Percentiles rank a stretch among this genome's conserved stretches.
Conservation (phyloP, 371 early-diverging fungal species). For the Lichtheimia corymbifera region DNA sequence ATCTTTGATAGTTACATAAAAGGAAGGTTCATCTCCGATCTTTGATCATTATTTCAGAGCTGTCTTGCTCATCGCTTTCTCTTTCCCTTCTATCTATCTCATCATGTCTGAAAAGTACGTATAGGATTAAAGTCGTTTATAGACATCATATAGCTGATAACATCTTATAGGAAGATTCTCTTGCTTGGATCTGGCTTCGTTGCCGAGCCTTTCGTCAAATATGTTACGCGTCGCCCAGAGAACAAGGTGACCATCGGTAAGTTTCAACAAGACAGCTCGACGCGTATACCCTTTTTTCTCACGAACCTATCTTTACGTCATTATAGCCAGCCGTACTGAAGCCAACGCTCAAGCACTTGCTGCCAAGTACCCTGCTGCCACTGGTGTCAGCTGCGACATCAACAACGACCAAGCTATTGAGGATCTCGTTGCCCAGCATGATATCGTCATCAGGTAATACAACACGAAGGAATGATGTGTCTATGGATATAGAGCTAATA, state of each 20-base stretch:
- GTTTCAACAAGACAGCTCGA: slow-evolving; percentile 20
- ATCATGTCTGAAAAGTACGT: slow-evolving; percentile 24
- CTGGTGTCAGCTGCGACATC: slow-evolving; percentile 83
- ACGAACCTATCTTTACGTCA: slow-evolving; percentile 1
- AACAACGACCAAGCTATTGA: slow-evolving; percentile 79
- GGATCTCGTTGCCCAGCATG: slow-evolving; percentile 84
- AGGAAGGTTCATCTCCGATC: slow-evolving; percentile 18
- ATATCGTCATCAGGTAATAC: slow-evolving; percentile 68
- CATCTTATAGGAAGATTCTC: slow-evolving; percentile 70
- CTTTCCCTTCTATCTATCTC: slow-evolving; percentile 1
- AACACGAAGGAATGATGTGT: not conserved
- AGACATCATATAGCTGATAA: not conserved
- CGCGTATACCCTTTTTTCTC: slow-evolving; percentile 1
- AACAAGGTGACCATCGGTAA: slow-evolving; percentile 81
- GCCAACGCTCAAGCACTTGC: slow-evolving; percentile 77
- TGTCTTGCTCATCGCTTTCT: slow-evolving; percentile 1
- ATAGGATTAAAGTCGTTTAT: not conserved
- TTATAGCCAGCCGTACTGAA: slow-evolving; percentile 81
- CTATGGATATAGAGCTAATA: not conserved
- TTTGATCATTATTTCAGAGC: not conserved
- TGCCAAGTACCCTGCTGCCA: slow-evolving; percentile 55
- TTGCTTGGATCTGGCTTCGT: slow-evolving; percentile 98
- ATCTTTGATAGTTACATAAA: slow-evolving; percentile 17
- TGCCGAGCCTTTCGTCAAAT: slow-evolving; percentile 94
- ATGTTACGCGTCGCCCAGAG: slow-evolving; percentile 82